A percentile compares a stretch with the other conserved stretches of the same genome.
These are phyloP conservation scores for Brassica incana DNA, from an alignment of 345 rosid genomes.

Conservation along the genomic window DNA sequence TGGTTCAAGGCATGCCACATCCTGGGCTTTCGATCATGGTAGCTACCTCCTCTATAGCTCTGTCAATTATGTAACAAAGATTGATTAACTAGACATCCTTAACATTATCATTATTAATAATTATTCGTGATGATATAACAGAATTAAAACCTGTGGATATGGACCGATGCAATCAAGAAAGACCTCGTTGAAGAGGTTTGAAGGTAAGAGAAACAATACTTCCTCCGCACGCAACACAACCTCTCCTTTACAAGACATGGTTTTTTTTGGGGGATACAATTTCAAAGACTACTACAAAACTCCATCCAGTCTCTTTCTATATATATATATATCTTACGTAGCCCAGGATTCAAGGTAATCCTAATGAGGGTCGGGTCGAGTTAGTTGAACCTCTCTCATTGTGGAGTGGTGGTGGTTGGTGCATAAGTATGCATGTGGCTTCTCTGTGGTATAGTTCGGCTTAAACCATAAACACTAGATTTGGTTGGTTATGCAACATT, in stretches of 20 bases:
- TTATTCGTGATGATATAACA: neutral
- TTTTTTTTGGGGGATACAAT: neutral
- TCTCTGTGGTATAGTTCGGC: conserved; percentile 33
- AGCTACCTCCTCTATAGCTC: conserved; percentile 7
- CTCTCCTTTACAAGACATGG: conserved; percentile 36
- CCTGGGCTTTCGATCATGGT: conserved; percentile 20
- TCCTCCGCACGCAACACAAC: conserved; percentile 25
- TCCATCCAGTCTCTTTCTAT: conserved; percentile 5
- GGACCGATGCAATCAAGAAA: conserved; percentile 31
- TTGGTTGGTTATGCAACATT: conserved; percentile 24
- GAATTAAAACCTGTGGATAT: conserved; percentile 27
- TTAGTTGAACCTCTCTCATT: conserved; percentile 28
- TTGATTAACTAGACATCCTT: neutral
- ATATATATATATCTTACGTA: conserved; percentile 4
- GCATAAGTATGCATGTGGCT: conserved; percentile 18
- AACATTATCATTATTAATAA: neutral
- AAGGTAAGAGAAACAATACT: conserved; percentile 39
- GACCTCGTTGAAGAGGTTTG: conserved; percentile 29
- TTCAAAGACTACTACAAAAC: neutral
- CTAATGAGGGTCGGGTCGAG: conserved; percentile 8
- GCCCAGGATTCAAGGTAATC: neutral
- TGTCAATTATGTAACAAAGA: conserved; percentile 1
- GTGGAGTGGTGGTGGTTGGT: neutral
- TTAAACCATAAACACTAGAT: conserved; percentile 17
- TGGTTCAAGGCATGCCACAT: conserved; percentile 11